Evolutionary conservation across 805 yeast species (phyloP).

Genomic region (Clavispora carvajalis): DNA sequence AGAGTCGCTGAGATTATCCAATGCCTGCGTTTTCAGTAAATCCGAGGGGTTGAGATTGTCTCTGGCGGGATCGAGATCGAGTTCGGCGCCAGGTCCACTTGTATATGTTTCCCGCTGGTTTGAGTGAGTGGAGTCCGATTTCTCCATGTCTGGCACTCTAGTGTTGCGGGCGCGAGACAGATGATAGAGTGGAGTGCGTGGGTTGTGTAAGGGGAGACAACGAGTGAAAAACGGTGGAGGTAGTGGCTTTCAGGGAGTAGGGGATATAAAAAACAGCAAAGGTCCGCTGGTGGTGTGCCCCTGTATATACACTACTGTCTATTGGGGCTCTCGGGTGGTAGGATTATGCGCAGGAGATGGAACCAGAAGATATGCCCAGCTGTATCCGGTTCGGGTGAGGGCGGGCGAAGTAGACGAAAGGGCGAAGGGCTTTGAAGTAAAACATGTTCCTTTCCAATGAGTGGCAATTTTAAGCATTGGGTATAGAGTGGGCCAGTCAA

Average conservation of each 20-base stretch:
- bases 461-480: too few relatives aligned
- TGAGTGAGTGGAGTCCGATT: neutral
- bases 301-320: neutral
- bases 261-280: neutral
- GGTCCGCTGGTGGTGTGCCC: neutral
- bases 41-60: too few relatives aligned
- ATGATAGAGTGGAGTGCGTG: neutral
- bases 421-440: too few relatives aligned
- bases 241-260: neutral
- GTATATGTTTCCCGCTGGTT: neutral
- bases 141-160: conserved; percentile 1
- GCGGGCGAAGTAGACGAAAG: neutral
- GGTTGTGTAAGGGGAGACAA: neutral
- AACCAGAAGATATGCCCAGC: neutral
- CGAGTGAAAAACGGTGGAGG: neutral
- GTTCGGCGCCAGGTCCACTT: neutral
- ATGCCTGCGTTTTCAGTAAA: too few relatives aligned
- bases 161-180: neutral
- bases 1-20: neutral
- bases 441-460: too few relatives aligned
- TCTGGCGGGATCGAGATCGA: neutral
- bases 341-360: neutral
- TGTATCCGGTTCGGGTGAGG: neutral
- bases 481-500: too few relatives aligned
- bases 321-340: neutral